A percentile compares a stretch with the other conserved stretches of the same genome.
phyloP scores from a whole-genome alignment of 2,329 filamentous ascomycete species.

The Clarireedia hainanense region DNA sequence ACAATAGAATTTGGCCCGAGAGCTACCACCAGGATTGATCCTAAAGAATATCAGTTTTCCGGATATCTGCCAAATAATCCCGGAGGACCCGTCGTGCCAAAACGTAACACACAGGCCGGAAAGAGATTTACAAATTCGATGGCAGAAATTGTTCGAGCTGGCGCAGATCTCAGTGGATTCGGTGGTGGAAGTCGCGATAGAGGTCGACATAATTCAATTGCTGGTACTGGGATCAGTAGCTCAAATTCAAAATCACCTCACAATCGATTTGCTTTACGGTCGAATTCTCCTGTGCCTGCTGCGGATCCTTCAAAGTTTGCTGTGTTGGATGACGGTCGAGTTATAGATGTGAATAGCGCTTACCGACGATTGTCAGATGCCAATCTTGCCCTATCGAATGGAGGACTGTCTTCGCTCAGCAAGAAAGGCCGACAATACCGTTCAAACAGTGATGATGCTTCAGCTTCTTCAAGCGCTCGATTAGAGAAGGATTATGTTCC shows the following conservation, averaged over 20 bases:
- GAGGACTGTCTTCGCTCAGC: conserved; percentile 46
- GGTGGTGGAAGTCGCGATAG: conserved; percentile 19
- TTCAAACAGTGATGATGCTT: conserved; percentile 16
- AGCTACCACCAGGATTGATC: conserved; percentile 30
- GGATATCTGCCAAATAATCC: conserved; percentile 46
- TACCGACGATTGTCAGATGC: conserved; percentile 67
- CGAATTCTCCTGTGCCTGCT: conserved; percentile 21
- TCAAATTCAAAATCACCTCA: conserved; percentile 27
- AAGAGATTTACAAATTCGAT: conserved; percentile 36
- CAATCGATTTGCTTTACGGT: conserved; percentile 23
- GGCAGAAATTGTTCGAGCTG: conserved; percentile 44
- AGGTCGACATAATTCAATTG: conserved; percentile 21
- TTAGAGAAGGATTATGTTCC: conserved; percentile 26
- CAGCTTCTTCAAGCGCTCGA: conserved; percentile 13
- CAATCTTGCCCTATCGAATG: conserved; percentile 55
- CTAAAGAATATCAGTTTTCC: conserved; percentile 53
- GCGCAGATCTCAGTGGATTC: conserved; percentile 41
- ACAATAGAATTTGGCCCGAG: conserved; percentile 38
- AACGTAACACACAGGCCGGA: conserved; percentile 42
- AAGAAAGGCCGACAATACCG: conserved; percentile 20
- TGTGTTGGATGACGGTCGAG: conserved; percentile 51
- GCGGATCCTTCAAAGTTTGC: conserved; percentile 30
- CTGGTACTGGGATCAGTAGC: conserved; percentile 14
- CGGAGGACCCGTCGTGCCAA: conserved; percentile 36
- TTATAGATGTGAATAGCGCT: conserved; percentile 60